Evolutionary conservation across 306 rosid species (phyloP).

Genomic region (Rosa lucieae): DNA sequence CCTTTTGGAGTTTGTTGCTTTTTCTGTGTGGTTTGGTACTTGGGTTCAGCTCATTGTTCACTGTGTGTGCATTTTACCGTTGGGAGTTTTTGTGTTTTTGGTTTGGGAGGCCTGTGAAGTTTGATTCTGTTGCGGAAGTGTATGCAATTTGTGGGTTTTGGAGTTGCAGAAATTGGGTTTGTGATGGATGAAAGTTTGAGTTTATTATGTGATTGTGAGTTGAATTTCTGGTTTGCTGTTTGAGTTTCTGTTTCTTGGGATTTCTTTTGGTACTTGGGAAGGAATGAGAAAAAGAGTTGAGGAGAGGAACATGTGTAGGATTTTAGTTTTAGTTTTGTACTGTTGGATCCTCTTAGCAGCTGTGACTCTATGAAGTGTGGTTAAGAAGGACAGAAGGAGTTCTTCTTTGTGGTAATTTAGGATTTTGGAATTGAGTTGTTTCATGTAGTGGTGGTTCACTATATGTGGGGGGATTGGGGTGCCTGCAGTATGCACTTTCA

Average conservation of each 20-base stretch:
- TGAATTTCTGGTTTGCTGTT: neutral
- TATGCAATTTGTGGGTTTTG: neutral
- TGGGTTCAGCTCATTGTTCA: slow-evolving; percentile 3
- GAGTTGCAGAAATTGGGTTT: neutral
- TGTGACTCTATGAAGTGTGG: neutral
- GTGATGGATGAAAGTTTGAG: neutral
- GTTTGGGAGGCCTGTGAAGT: neutral
- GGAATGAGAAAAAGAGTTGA: neutral
- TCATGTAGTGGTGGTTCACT: neutral
- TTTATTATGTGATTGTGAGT: slow-evolving; percentile 11
- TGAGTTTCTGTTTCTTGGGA: neutral
- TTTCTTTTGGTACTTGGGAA: neutral
- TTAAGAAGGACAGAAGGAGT: neutral
- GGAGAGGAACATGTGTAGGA: neutral
- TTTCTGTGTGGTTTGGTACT: neutral
- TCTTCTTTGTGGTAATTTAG: neutral
- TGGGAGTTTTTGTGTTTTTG: neutral
- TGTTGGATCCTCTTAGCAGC: slow-evolving; percentile 11
- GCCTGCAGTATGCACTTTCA: slow-evolving; percentile 5
- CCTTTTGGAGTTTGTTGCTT: slow-evolving; percentile 4
- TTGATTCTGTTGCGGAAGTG: neutral
- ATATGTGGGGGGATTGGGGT: neutral
- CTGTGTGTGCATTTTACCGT: neutral
- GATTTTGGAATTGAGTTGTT: neutral
- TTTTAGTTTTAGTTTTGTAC: neutral